Evolutionary conservation across 495 filamentous ascomycete species (phyloP), one percentile per base, ranked within the genome.

Genomic region (Halenospora varia): DNA sequence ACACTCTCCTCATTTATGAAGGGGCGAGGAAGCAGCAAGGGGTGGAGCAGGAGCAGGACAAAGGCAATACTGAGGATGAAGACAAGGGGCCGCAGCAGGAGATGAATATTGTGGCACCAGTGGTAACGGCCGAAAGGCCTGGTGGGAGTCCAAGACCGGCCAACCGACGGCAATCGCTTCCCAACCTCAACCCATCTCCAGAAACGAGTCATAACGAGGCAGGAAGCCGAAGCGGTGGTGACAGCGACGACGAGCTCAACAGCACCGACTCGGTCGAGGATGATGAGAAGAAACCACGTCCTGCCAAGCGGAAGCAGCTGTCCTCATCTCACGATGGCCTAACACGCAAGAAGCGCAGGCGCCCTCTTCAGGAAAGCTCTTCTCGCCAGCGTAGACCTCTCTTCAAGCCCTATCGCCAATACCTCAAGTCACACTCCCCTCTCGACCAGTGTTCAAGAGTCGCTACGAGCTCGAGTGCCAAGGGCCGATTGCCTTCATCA

Each of bases 241-340:
- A 47, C 40, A 53, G 56, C 42, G 39, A 53, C 42, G 49, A 53
- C 50, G 56, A 51, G 48, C 56, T 53, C 24, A 53, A 59, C 40
- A 48, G 26, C 23, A 11, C 52, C 52, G 24, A 51, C 26, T 56
- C 25, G 40, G 45, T 3, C n/a, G 44, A 45, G 11, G 52, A 57
- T 35, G 55, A 62, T 53, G 46, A 57, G 23, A 50, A 55, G 53
- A 48, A 41, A 53, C 47, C 48, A 52, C 53, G 53, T 53, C 46
- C 53, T 56, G 29, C 46, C 3, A 56, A 61, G 53, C 53, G 53
- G 59, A 61, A 57, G 39, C 35, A 35, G 40, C 59, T 35, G 39
- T 48, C 53, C 24, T 56, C 35, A 53, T 48, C 59, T 57, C 10
- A 56, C 35, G 19, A 42, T 54, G 54, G 48, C 53, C 54, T 24